A percentile compares a stretch with the other conserved stretches of the same genome.
These are phyloP conservation scores for Pseudogymnoascus sp. DNA, from an alignment of 2,329 filamentous ascomycete species.

Conservation along the genomic window DNA sequence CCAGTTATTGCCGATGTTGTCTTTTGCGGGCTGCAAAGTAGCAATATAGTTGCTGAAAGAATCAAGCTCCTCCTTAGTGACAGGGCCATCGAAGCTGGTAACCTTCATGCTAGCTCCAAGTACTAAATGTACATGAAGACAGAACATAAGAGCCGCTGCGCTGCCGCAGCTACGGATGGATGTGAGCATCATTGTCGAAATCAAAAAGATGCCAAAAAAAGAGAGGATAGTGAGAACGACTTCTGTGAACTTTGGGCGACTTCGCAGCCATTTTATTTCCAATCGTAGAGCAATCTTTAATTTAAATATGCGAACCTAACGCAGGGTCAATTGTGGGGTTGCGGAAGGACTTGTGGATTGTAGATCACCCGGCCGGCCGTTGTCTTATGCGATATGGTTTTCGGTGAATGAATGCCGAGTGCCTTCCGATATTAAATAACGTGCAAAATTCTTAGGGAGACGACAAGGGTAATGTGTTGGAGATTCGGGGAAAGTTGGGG, in stretches of 20 bases:
- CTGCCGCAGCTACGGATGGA: neutral
- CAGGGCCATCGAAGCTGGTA: conserved; percentile 17
- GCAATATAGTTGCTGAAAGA: conserved; percentile 14
- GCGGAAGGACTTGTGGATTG: neutral
- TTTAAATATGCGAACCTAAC: neutral
- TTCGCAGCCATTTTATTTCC: neutral
- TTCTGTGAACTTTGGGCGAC: neutral
- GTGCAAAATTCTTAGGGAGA: neutral
- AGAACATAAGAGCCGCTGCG: neutral
- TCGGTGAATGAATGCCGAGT: neutral
- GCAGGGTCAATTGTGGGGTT: neutral
- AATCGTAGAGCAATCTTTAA: neutral
- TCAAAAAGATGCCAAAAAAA: neutral
- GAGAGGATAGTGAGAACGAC: neutral
- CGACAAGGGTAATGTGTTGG: neutral
- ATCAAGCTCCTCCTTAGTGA: conserved; percentile 17
- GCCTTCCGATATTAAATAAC: neutral
- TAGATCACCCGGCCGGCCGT: neutral
- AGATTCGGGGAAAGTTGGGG: too few species aligned
- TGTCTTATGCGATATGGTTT: neutral
- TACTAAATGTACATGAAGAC: neutral
- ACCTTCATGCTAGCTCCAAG: conserved; percentile 6
- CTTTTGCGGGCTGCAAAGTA: neutral
- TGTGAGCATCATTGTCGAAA: neutral
- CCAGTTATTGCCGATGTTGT: neutral